Percentiles rank a stretch among this genome's conserved stretches.
Conservation (phyloP, 2,329 filamentous ascomycete genomes). For the Aspergillus sp. region DNA sequence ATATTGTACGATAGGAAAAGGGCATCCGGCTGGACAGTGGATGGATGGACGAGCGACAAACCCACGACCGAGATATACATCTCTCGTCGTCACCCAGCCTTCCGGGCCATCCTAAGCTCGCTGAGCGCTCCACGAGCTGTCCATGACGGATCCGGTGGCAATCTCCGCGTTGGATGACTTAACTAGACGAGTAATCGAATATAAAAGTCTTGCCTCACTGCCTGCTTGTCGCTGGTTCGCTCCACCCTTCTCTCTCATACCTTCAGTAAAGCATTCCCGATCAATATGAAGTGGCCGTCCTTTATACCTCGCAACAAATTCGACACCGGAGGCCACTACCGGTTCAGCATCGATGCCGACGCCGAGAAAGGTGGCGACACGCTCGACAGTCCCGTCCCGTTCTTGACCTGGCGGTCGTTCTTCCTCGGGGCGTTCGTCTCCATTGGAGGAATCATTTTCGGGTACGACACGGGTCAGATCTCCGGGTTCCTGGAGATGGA, state of each 20-base stretch:
- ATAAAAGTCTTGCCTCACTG: neutral
- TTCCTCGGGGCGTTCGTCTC: slow-evolving; percentile 43
- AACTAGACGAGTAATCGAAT: neutral
- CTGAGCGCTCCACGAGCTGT: neutral
- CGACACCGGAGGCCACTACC: slow-evolving; percentile 1
- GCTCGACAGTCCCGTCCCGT: slow-evolving; percentile 30
- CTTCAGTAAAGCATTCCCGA: neutral
- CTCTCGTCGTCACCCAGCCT: neutral
- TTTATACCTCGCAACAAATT: slow-evolving; percentile 6
- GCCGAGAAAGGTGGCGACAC: slow-evolving; percentile 20
- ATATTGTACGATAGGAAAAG: neutral
- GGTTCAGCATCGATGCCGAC: slow-evolving; percentile 4
- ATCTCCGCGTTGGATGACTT: neutral
- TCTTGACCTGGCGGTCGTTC: slow-evolving; percentile 38
- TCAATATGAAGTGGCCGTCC: slow-evolving; percentile 7
- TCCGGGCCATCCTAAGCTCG: neutral
- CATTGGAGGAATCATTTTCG: slow-evolving; percentile 44
- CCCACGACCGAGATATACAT: neutral
- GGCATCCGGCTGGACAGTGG: too few species aligned
- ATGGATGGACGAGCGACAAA: too few species aligned
- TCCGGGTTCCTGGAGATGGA: slow-evolving; percentile 43
- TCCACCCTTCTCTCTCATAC: too few species aligned
- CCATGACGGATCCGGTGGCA: slow-evolving; percentile 1
- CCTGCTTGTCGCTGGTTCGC: too few species aligned
- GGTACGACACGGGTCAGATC: slow-evolving; percentile 45